Conservation (phyloP, 192 early-diverging fungal species). For the Linnemannia hyalina region DNA sequence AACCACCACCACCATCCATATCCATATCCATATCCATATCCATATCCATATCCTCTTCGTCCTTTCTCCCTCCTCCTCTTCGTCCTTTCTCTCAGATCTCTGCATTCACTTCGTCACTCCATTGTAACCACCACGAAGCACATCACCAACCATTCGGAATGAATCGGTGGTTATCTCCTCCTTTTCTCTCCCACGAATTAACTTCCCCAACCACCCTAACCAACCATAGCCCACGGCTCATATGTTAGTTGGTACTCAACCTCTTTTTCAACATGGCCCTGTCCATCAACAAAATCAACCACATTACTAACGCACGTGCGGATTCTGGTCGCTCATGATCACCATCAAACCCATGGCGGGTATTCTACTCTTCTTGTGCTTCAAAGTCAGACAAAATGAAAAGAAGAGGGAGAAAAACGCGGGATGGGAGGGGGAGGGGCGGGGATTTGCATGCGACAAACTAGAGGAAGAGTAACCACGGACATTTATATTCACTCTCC, state of each 20-base stretch:
- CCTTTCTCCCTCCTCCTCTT: background rate
- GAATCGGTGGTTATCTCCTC: background rate
- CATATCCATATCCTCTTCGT: background rate
- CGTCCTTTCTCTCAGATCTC: no score
- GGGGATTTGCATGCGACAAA: background rate
- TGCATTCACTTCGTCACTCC: no score
- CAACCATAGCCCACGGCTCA: background rate
- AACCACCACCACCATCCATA: background rate
- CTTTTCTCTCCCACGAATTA: background rate
- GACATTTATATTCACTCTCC: no score
- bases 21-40: background rate
- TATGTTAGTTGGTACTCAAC: background rate
- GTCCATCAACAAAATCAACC: background rate
- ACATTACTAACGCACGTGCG: background rate
- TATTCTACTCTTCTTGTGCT: background rate
- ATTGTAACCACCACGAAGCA: background rate
- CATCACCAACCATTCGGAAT: background rate
- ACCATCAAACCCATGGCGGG: background rate
- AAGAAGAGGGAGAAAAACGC: no score
- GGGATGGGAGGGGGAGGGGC: background rate
- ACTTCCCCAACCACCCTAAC: no score
- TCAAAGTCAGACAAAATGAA: background rate
- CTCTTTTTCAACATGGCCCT: background rate
- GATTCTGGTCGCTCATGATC: background rate
- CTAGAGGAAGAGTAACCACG: background rate